Evolutionary conservation across 352 stramenopile species (phyloP).

Genomic region (Globisporangium uncinulatum): DNA sequence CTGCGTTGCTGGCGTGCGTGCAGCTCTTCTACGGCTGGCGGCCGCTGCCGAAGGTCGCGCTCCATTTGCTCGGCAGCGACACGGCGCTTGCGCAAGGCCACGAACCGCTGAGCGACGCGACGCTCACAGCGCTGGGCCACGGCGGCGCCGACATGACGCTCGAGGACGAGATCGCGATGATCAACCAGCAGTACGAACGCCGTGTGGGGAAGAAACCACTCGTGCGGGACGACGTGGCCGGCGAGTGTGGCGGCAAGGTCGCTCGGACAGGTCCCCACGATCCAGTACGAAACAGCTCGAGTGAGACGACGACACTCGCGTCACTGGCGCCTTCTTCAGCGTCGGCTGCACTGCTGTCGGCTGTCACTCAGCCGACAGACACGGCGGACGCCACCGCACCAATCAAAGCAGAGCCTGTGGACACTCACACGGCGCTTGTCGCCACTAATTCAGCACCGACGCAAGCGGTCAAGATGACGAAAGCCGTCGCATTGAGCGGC

Average conservation of each 20-base stretch:
- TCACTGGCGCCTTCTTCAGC: background rate
- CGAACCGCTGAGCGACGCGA: slow-evolving; percentile 23
- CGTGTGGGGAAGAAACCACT: slow-evolving; percentile 55
- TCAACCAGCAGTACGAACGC: slow-evolving; percentile 74
- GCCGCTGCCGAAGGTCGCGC: slow-evolving; percentile 54
- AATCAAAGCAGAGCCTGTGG: background rate
- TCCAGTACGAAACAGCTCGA: background rate
- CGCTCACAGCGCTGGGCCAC: slow-evolving; percentile 35
- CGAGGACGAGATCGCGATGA: slow-evolving; percentile 67
- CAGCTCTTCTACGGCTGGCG: slow-evolving; percentile 75
- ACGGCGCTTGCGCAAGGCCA: slow-evolving; percentile 3
- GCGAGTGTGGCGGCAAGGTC: background rate
- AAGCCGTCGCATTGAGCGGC: slow-evolving; percentile 29
- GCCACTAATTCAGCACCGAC: background rate
- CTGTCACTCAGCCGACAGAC: background rate
- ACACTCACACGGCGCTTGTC: background rate
- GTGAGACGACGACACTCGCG: no score
- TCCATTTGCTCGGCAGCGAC: slow-evolving; percentile 50
- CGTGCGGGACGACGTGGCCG: slow-evolving; percentile 23
- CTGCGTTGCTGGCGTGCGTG: slow-evolving; percentile 70
- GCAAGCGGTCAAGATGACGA: slow-evolving; percentile 29
- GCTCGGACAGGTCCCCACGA: background rate
- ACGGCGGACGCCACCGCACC: background rate
- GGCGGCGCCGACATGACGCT: slow-evolving; percentile 37
- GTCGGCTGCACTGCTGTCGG: background rate